Evolutionary conservation across 1,284 basidiomycete species (phyloP).

Genomic region (Schizophyllum amplum): DNA sequence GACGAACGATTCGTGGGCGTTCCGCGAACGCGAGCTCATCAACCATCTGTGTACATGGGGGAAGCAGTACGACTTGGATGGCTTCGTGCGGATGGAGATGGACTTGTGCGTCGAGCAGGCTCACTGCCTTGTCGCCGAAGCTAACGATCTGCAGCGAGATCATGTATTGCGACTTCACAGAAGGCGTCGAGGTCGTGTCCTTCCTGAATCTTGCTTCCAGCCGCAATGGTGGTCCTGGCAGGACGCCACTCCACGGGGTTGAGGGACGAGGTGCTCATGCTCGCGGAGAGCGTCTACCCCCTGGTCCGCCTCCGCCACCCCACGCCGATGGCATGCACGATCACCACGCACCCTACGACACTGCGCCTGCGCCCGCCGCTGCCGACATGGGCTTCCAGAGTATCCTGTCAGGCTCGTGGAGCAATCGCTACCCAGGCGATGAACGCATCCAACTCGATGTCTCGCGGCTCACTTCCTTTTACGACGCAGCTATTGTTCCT

Average conservation of each 20-base stretch:
- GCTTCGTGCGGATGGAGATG: constrained; percentile 39
- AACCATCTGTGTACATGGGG: constrained; percentile 29
- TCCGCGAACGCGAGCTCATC: constrained; percentile 22
- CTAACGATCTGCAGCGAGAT: constrained; percentile 30
- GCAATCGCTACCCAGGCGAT: constrained; percentile 35
- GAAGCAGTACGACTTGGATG: constrained; percentile 26
- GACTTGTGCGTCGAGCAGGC: constrained; percentile 30
- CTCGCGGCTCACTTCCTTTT: constrained; percentile 33
- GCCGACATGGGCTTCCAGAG: constrained; percentile 23
- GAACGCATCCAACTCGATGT: constrained; percentile 33
- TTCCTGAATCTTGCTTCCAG: constrained; percentile 16
- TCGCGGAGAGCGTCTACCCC: background rate
- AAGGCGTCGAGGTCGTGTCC: constrained; percentile 31
- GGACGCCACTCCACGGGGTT: no score
- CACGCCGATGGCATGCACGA: background rate
- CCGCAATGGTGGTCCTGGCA: constrained; percentile 1
- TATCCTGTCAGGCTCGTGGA: constrained; percentile 30
- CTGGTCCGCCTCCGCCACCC: background rate
- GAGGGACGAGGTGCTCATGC: background rate
- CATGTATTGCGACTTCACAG: constrained; percentile 41
- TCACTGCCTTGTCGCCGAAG: background rate
- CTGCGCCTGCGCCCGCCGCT: constrained; percentile 14
- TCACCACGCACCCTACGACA: constrained; percentile 13
- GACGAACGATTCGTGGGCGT: constrained; percentile 4
- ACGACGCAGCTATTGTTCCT: constrained; percentile 28